Evolutionary conservation across 2,329 filamentous ascomycete genomes (phyloP).

Genomic region (Neurospora sp.): DNA sequence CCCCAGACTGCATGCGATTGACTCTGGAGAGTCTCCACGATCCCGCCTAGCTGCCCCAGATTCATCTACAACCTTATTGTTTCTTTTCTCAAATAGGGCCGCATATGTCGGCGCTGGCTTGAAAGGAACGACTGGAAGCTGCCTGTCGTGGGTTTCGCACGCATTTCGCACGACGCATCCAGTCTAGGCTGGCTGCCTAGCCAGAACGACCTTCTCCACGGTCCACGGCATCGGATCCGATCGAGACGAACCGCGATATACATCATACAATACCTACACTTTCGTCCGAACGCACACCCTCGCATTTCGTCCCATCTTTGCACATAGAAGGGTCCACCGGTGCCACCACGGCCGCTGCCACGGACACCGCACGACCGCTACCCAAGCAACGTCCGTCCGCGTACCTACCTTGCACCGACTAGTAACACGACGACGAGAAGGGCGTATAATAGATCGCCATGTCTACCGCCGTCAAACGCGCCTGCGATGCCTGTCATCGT

Average conservation of each 20-base stretch:
- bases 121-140: neutral
- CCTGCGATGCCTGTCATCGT: constrained; percentile 64
- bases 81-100: constrained; percentile 10
- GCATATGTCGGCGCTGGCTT: constrained; percentile 13
- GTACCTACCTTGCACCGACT: constrained; percentile 3
- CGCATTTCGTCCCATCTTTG: neutral
- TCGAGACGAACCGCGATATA: neutral
- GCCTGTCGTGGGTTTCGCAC: constrained; percentile 12
- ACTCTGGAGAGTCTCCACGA: constrained; percentile 20
- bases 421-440: neutral
- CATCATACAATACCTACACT: neutral
- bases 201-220: neutral
- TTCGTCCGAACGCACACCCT: neutral
- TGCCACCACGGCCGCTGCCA: constrained; percentile 4
- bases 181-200: neutral
- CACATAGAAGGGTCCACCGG: constrained; percentile 1
- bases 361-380: constrained; percentile 1
- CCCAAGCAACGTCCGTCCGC: neutral
- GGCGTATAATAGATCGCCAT: constrained; percentile 20
- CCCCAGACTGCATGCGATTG: constrained; percentile 16
- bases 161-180: neutral
- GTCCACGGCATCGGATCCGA: neutral
- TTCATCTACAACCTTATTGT: constrained; percentile 10
- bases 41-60: constrained; percentile 12
- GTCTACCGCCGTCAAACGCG: constrained; percentile 47